Evolutionary conservation across 2,329 filamentous ascomycete genomes (phyloP).

Genomic region (Phialemonium atrogriseum): DNA sequence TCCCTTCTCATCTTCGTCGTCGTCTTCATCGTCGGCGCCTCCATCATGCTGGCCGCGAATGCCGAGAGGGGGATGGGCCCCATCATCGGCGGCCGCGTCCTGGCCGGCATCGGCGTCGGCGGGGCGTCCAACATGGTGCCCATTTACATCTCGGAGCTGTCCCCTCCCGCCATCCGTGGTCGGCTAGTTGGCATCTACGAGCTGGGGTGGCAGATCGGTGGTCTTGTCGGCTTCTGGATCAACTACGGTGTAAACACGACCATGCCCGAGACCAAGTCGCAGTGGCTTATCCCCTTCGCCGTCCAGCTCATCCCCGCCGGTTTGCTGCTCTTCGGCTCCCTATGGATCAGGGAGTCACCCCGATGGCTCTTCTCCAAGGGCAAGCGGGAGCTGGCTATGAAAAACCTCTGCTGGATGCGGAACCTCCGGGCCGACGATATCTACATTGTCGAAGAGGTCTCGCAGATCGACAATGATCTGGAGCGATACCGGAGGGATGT

Average conservation of each 20-base stretch:
- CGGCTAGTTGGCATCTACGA: slow-evolving; percentile 60
- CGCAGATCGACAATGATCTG: slow-evolving; percentile 60
- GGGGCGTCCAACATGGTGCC: slow-evolving; percentile 55
- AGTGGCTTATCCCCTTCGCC: slow-evolving; percentile 59
- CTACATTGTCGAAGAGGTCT: slow-evolving; percentile 68
- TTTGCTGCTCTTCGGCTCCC: slow-evolving; percentile 48
- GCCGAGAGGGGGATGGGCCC: slow-evolving; percentile 53
- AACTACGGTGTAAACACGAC: slow-evolving; percentile 53
- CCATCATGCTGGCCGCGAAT: slow-evolving; percentile 62
- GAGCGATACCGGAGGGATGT: slow-evolving; percentile 55
- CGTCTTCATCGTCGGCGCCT: slow-evolving; percentile 63
- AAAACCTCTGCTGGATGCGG: slow-evolving; percentile 56
- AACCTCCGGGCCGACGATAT: slow-evolving; percentile 45
- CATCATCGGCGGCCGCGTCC: slow-evolving; percentile 53
- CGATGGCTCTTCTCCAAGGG: slow-evolving; percentile 61
- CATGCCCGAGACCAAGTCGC: slow-evolving; percentile 34
- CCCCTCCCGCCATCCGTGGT: slow-evolving; percentile 56
- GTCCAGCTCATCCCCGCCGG: slow-evolving; percentile 61
- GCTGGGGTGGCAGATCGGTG: slow-evolving; percentile 56
- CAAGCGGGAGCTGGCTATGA: slow-evolving; percentile 48
- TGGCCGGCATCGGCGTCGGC: slow-evolving; percentile 56
- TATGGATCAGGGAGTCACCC: slow-evolving; percentile 58
- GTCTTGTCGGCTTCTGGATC: slow-evolving; percentile 58
- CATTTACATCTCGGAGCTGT: slow-evolving; percentile 52
- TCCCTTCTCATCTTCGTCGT: slow-evolving; percentile 52